Evolutionary conservation across 2,329 filamentous ascomycete genomes (phyloP), one percentile per base, ranked within the genome.

Genomic region (Pseudogymnoascus sp.): DNA sequence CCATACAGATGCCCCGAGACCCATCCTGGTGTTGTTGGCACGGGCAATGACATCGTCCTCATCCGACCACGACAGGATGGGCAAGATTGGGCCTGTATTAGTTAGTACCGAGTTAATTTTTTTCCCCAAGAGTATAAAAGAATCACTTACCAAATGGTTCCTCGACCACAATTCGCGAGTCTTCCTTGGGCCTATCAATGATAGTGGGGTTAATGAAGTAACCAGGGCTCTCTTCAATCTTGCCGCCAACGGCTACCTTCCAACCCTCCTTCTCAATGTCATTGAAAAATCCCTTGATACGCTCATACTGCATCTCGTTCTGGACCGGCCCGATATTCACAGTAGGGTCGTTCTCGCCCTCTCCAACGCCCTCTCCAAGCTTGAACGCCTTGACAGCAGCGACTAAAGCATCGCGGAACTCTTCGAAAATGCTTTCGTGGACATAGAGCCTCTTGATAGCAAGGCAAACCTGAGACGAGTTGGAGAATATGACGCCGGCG

Each of bases 261-360:
- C 81, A 78, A 61, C 81, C 80, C 31, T 81, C 80, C 68, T 77
- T 76, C 68, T 80, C 78, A 64, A 81, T 82, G 46, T 85, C 81
- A 7, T 77, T 76, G 59, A 87, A 78, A 64, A 86, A 79, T 10
- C 75, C 71, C 68, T 80, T 82, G 37, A 85, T 82, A 23, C 79
- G 79, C 60, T 86, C 82, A 69, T 79, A 89, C 72, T 89, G 86
- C 79, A 84, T 80, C 67, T 78, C 74, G 74, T 88, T 89, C 64
- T 86, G 84, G 3, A 88, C 73, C 0, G 86, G 86, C 0, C 83
- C 82, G 75, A 29, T 74, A 76, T 31, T 79, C 74, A 66, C 68
- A 75, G 64, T 71, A 73, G 19, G 21, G 13, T 62, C 40, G n/a
- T 40, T 42, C 63, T 37, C 13, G 21, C 38, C 42, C 40, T 64